Base-by-base conservation (phyloP, 495 filamentous ascomycete species). In the Annulohypoxylon moriforme region DNA sequence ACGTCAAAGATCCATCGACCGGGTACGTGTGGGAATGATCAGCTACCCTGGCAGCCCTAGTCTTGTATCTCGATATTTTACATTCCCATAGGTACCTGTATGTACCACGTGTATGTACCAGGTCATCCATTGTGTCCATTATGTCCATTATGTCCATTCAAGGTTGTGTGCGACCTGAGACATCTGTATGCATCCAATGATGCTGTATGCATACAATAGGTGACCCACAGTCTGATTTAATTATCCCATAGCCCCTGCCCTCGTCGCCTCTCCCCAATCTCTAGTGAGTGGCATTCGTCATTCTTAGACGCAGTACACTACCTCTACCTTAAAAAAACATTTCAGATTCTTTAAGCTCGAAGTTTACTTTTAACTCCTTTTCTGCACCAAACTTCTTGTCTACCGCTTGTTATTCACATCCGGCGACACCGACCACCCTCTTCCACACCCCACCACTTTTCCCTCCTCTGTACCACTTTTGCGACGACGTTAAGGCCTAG, bases 151-250 rank as follows among this genome's bases (percentile, higher is more conserved):
- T n/a, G n/a, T n/a, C n/a, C n/a, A n/a, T n/a, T n/a, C n/a, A n/a
- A n/a, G n/a, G n/a, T n/a, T n/a, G n/a, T 52, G 47, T 64, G 46
- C 44, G 20, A 56, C 40, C 53, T 40, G 34, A 60, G 40, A 49
- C 22, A 25, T 25, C 18, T 42, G 53, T 34, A n/a, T 60, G 47
- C 52, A 47, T 47, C 66, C 60, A 69, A 58, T 64, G 3, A 42
- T 1, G n/a, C n/a, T n/a, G n/a, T n/a, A n/a, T n/a, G n/a, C n/a
- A n/a, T n/a, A n/a, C n/a, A n/a, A n/a, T n/a, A n/a, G n/a, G n/a
- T n/a, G 67, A 50, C 42, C 67, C 59, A 69, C 59, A 69, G 59
- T 63, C 31, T 59, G 55, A 59, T 63, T 64, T 69, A 69, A 57
- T 62, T 68, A 22, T 55, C 47, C 47, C 4, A 20, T 4, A 22